Conservation (phyloP, 1,284 basidiomycete species). For the Malassezia restricta region DNA sequence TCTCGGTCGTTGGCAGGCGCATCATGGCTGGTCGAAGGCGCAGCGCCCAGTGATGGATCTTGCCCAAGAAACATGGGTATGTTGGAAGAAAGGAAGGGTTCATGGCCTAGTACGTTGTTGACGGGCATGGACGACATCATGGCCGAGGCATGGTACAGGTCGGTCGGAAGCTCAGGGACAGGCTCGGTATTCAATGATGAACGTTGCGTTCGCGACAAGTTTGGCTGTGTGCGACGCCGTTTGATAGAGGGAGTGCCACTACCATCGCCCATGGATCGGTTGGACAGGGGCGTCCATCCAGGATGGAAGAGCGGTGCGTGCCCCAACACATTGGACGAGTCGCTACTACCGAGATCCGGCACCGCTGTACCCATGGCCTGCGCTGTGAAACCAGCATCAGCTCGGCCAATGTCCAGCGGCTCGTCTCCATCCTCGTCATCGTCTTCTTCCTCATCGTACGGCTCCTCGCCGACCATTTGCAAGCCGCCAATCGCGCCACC, state of each 20-base stretch:
- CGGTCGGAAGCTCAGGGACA: background rate
- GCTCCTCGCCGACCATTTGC: background rate
- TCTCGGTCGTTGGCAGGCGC: too few species aligned
- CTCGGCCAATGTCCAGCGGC: background rate
- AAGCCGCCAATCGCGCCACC: background rate
- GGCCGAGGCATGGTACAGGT: background rate
- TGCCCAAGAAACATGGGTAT: slow-evolving; percentile 1
- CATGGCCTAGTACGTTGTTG: background rate
- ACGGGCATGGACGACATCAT: background rate
- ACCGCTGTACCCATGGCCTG: slow-evolving; percentile 2
- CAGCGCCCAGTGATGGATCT: background rate
- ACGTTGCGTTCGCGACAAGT: background rate
- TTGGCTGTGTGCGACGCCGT: slow-evolving; percentile 14
- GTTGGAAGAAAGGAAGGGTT: background rate
- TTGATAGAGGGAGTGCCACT: background rate
- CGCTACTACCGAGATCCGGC: background rate
- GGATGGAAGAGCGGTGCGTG: slow-evolving; percentile 11
- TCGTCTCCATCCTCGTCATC: slow-evolving; percentile 18
- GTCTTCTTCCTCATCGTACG: slow-evolving; percentile 8
- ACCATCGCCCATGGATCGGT: background rate
- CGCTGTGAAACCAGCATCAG: slow-evolving; percentile 6
- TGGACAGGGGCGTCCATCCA: background rate
- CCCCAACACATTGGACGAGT: background rate
- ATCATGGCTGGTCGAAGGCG: too few species aligned
- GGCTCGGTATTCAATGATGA: background rate